Evolutionary conservation across 1,284 basidiomycete species (phyloP).

Genomic region (Takashimella koratensis): DNA sequence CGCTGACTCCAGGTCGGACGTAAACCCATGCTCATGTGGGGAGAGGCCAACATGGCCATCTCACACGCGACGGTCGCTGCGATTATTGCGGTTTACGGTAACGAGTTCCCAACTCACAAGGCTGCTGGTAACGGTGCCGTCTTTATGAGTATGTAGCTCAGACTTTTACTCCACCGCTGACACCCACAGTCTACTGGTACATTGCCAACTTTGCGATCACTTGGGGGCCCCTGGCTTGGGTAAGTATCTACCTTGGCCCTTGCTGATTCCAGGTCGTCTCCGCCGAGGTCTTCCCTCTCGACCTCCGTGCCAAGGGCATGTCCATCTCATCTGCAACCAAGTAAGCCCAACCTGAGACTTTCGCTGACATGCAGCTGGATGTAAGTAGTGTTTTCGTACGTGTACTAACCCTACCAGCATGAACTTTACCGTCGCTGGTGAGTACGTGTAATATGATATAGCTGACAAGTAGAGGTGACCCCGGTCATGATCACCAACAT

Average conservation of each 20-base stretch:
- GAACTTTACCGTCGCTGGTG: conserved; percentile 12
- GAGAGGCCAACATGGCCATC: conserved; percentile 21
- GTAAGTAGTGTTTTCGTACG: not conserved
- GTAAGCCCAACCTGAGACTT: no score
- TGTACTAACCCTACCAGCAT: conserved; percentile 2
- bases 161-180: not conserved
- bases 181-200: not conserved
- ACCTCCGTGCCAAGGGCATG: conserved; percentile 11
- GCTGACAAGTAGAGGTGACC: no score
- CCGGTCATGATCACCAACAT: conserved; percentile 42
- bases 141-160: conserved; percentile 17
- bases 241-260: no score
- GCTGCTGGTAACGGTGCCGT: conserved; percentile 39
- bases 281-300: conserved; percentile 16
- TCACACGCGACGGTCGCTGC: conserved; percentile 24
- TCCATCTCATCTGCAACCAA: conserved; percentile 6
- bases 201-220: conserved; percentile 8
- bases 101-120: conserved; percentile 26
- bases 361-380: no score
- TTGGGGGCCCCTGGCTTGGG: conserved; percentile 14
- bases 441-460: no score
- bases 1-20: no score
- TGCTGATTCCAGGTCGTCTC: no score
- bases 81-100: conserved; percentile 30
- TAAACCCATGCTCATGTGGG: conserved; percentile 21